Conservation (phyloP, 2,329 filamentous ascomycete genomes). For the Biscogniauxia sp. region DNA sequence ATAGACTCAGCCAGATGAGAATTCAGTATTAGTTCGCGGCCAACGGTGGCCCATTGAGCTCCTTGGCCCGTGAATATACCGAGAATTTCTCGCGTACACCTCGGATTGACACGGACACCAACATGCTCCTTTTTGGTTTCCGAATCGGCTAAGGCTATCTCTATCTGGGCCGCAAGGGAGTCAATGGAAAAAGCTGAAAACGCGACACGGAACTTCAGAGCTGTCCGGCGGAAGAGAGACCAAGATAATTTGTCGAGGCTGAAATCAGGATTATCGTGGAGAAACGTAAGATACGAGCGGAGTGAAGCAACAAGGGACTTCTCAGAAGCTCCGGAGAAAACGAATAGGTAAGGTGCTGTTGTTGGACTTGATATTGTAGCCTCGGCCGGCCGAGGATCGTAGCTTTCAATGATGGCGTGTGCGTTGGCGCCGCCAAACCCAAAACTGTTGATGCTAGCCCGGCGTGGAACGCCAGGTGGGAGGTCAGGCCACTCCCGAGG, state of each 20-base stretch:
- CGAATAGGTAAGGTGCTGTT: slow-evolving; percentile 9
- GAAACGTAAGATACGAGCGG: background rate
- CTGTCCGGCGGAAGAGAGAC: slow-evolving; percentile 1
- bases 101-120: background rate
- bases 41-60: slow-evolving; percentile 32
- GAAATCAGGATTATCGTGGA: slow-evolving; percentile 3
- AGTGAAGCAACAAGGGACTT: slow-evolving; percentile 2
- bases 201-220: slow-evolving; percentile 1
- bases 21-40: slow-evolving; percentile 13
- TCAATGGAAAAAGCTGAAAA: slow-evolving; percentile 1
- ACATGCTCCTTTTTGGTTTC: background rate
- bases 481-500: slow-evolving; percentile 10
- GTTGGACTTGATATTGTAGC: background rate
- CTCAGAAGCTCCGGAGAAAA: slow-evolving; percentile 19
- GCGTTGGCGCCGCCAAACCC: slow-evolving; percentile 24
- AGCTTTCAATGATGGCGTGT: slow-evolving; percentile 23
- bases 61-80: slow-evolving; percentile 35
- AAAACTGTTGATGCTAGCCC: slow-evolving; percentile 24
- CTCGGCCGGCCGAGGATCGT: background rate
- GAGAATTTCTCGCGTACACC: slow-evolving; percentile 7
- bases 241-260: slow-evolving; percentile 1
- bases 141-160: background rate
- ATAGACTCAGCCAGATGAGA: slow-evolving; percentile 10
- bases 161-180: background rate
- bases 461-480: slow-evolving; percentile 1